Percentiles rank a stretch among this genome's conserved stretches.
Evolutionary conservation across 805 yeast genomes (phyloP).

Genomic region (Candida ponderosae): DNA sequence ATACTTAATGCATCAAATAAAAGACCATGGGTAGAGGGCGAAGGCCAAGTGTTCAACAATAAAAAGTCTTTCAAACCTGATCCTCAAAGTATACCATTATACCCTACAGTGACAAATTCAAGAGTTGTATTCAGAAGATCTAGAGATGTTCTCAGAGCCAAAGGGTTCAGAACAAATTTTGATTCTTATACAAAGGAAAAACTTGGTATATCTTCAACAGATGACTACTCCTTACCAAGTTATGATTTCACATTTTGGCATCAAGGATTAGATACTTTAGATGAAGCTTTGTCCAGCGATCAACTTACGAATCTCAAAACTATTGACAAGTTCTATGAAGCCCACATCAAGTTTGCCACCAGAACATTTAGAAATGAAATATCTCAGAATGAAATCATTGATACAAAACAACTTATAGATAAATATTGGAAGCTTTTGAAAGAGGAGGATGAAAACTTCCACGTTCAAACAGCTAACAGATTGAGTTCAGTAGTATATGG

Average conservation of each 20-base stretch:
- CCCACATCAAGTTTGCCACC: constrained; percentile 36
- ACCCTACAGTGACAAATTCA: constrained; percentile 39
- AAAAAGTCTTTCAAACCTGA: constrained; percentile 5
- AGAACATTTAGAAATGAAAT: constrained; percentile 6
- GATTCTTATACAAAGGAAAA: constrained; percentile 40
- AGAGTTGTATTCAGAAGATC: constrained; percentile 37
- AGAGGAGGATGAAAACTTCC: constrained; percentile 21
- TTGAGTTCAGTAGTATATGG: constrained; percentile 31
- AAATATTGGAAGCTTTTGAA: constrained; percentile 35
- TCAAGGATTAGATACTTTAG: constrained; percentile 28
- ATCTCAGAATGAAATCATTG: constrained; percentile 8
- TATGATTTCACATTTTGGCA: constrained; percentile 41
- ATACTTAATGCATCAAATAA: constrained; percentile 7
- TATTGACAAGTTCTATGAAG: constrained; percentile 51
- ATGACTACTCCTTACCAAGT: constrained; percentile 25
- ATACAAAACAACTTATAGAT: constrained; percentile 25
- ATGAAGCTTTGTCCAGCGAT: constrained; percentile 27
- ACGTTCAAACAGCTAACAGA: constrained; percentile 27
- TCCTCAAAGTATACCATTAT: constrained; percentile 1
- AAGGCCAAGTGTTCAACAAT: constrained; percentile 1
- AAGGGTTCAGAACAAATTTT: constrained; percentile 44
- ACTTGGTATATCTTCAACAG: constrained; percentile 27
- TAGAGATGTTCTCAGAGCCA: constrained; percentile 34
- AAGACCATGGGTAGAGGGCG: constrained; percentile 4
- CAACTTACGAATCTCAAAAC: constrained; percentile 45